Evolutionary conservation across 805 yeast species (phyloP).

Genomic region (Barnettozyma sucrosica): DNA sequence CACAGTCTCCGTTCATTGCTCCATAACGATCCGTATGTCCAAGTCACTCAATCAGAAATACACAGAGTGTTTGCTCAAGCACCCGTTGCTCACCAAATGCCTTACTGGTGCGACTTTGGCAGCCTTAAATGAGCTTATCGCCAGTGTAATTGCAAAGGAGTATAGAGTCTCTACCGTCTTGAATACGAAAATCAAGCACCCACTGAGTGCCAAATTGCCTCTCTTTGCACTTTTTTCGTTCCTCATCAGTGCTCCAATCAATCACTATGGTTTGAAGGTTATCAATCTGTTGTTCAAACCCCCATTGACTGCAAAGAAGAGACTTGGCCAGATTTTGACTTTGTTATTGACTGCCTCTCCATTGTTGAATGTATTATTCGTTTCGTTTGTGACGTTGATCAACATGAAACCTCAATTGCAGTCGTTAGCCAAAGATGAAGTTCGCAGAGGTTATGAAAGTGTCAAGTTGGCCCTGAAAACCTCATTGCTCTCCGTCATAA

Average conservation of each 20-base stretch:
- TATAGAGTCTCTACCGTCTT: constrained; percentile 22
- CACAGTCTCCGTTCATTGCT: neutral
- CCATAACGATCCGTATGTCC: constrained; percentile 5
- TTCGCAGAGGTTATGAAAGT: constrained; percentile 9
- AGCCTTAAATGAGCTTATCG: constrained; percentile 52
- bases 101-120: constrained; percentile 51
- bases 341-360: constrained; percentile 56
- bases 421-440: constrained; percentile 12
- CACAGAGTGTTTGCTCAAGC: constrained; percentile 33
- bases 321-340: constrained; percentile 43
- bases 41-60: constrained; percentile 26
- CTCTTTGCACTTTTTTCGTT: constrained; percentile 54
- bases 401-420: constrained; percentile 28
- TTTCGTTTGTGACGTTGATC: constrained; percentile 47
- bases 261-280: constrained; percentile 46
- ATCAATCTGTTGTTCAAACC: constrained; percentile 40
- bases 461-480: constrained; percentile 29
- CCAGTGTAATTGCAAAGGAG: constrained; percentile 46
- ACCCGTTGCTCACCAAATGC: constrained; percentile 57
- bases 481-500: constrained; percentile 42
- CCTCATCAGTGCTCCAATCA: constrained; percentile 48
- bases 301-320: constrained; percentile 35
- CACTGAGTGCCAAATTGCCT: constrained; percentile 35
- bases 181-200: constrained; percentile 19
- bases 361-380: constrained; percentile 39